phyloP scores from a whole-genome alignment of 2,329 filamentous ascomycete genomes.

The Diaporthe amygdali region DNA sequence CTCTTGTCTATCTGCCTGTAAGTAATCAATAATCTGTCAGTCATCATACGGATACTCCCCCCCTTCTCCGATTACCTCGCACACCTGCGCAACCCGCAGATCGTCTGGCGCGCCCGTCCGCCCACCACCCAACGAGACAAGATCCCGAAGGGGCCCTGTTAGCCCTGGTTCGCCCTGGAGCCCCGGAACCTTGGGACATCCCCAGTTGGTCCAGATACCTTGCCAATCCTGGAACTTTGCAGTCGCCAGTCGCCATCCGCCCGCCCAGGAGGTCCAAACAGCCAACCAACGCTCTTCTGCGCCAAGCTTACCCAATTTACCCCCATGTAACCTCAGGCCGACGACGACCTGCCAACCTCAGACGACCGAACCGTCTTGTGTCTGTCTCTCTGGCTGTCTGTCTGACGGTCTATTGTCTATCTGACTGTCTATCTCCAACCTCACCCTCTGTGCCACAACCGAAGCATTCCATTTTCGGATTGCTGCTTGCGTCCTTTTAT shows the following conservation, averaged over 20 bases:
- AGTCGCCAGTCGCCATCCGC: constrained; percentile 6
- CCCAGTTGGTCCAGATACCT: not conserved
- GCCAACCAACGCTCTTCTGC: constrained; percentile 6
- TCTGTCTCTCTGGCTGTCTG: not conserved
- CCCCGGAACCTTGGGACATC: not conserved
- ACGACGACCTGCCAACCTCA: constrained; percentile 23
- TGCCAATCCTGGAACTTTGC: constrained; percentile 5
- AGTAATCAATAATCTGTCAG: not conserved
- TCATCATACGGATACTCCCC: constrained; percentile 11
- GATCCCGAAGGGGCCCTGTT: not conserved
- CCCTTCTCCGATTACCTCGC: not conserved
- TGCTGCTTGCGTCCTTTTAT: not conserved
- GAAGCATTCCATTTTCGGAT: not conserved
- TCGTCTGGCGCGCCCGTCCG: not conserved
- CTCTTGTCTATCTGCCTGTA: too few relatives aligned
- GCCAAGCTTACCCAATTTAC: constrained; percentile 15
- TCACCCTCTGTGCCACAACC: not conserved
- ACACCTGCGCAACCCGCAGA: not conserved
- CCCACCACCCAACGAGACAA: too few relatives aligned
- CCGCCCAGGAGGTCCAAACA: not conserved
- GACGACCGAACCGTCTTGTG: not conserved
- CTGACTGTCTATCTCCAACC: not conserved
- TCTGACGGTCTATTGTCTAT: not conserved
- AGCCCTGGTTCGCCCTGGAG: not conserved
- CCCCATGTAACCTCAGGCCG: constrained; percentile 23